phyloP scores from a whole-genome alignment of 306 rosid genomes.

The cucumber (Cucumis sativus) region Cucumber_9930_V3 NC_026660.2:18060501-18061000 shows the following conservation, averaged over 20 bases:
- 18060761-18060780: slow-evolving; percentile 13
- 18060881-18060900: slow-evolving; percentile 87
- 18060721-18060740: neutral
- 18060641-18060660: too few species aligned
- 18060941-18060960: slow-evolving; percentile 17
- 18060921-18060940: slow-evolving; percentile 35
- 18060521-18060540: too few species aligned
- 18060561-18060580: too few species aligned
- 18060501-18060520: too few species aligned
- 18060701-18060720: too few species aligned
- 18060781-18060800: slow-evolving; percentile 93
- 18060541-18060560: too few species aligned
- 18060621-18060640: too few species aligned
- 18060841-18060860: slow-evolving; percentile 91
- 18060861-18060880: slow-evolving; percentile 70
- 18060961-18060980: slow-evolving; percentile 20
- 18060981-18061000: slow-evolving; percentile 68
- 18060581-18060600: too few species aligned
- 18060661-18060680: too few species aligned
- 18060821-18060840: slow-evolving; percentile 92
- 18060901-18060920: slow-evolving; percentile 98
- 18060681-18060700: too few species aligned
- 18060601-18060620: too few species aligned
- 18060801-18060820: slow-evolving; percentile 90
- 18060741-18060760: neutral